phyloP scores from a whole-genome alignment of 2,329 filamentous ascomycete species.

The Penicillium crustosum region DNA sequence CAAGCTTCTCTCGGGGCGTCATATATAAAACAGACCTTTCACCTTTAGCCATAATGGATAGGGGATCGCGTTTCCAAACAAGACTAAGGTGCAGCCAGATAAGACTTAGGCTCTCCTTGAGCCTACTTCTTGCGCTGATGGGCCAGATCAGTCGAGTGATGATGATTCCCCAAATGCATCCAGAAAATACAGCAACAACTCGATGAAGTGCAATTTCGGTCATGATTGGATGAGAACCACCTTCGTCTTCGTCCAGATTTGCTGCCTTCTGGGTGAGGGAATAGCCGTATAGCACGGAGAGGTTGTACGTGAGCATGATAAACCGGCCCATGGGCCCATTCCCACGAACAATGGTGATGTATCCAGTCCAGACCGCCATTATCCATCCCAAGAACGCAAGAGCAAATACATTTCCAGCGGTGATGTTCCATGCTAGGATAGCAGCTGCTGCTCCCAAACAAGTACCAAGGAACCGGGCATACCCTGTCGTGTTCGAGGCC shows the following conservation, averaged over 20 bases:
- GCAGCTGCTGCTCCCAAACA: slow-evolving; percentile 75
- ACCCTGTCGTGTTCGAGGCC: slow-evolving; percentile 88
- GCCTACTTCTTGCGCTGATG: slow-evolving; percentile 81
- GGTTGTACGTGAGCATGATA: slow-evolving; percentile 92
- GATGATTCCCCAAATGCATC: slow-evolving; percentile 88
- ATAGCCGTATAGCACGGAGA: slow-evolving; percentile 92
- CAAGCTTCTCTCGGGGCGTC: slow-evolving; percentile 81
- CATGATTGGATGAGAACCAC: slow-evolving; percentile 78
- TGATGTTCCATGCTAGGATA: slow-evolving; percentile 73
- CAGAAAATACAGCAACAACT: slow-evolving; percentile 79
- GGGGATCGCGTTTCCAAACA: slow-evolving; percentile 91
- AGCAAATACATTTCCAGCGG: slow-evolving; percentile 68
- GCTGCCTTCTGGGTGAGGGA: slow-evolving; percentile 77
- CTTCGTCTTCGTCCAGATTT: slow-evolving; percentile 75
- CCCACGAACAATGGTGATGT: slow-evolving; percentile 78
- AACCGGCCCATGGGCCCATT: slow-evolving; percentile 91
- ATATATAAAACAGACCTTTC: slow-evolving; percentile 68
- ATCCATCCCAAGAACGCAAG: slow-evolving; percentile 81
- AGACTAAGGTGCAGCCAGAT: slow-evolving; percentile 92
- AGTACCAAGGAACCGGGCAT: slow-evolving; percentile 82
- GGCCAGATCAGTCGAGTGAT: slow-evolving; percentile 91
- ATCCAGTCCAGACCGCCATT: slow-evolving; percentile 80
- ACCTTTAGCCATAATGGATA: slow-evolving; percentile 68
- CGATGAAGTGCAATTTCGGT: slow-evolving; percentile 84
- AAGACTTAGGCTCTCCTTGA: slow-evolving; percentile 85